A percentile compares a stretch with the other conserved stretches of the same genome.
phyloP scores from a whole-genome alignment of 1,139 yeast genomes.

The Taiozyma sp. region DNA sequence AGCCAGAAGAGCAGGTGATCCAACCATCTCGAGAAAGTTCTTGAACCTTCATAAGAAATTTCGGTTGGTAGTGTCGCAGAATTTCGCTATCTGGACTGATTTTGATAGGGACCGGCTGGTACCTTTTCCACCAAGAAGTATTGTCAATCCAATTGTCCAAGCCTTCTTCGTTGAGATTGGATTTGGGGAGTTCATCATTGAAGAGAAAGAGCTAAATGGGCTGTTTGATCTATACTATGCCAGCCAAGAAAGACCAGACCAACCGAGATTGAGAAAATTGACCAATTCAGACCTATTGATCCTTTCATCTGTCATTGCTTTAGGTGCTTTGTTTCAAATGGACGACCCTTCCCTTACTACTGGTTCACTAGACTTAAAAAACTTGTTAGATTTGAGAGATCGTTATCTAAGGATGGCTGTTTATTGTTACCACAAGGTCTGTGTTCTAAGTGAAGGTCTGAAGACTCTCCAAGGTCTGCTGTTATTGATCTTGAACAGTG shows the following conservation, averaged over 20 bases:
- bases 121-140: slow-evolving; percentile 27
- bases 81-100: slow-evolving; percentile 28
- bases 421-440: slow-evolving; percentile 43
- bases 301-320: slow-evolving; percentile 11
- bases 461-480: slow-evolving; percentile 46
- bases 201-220: slow-evolving; percentile 7
- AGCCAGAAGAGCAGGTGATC: slow-evolving; percentile 29
- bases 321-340: slow-evolving; percentile 10
- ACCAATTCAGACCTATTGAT: slow-evolving; percentile 18
- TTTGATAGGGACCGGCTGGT: slow-evolving; percentile 22
- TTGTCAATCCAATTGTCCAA: slow-evolving; percentile 17
- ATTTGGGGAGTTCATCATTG: slow-evolving; percentile 11
- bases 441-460: slow-evolving; percentile 47
- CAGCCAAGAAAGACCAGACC: neutral
- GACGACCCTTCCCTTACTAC: slow-evolving; percentile 1
- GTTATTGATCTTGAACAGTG: slow-evolving; percentile 41
- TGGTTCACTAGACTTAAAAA: neutral
- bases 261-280: slow-evolving; percentile 5
- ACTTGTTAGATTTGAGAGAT: slow-evolving; percentile 3
- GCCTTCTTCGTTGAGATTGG: slow-evolving; percentile 15
- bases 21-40: slow-evolving; percentile 19
- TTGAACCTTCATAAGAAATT: slow-evolving; percentile 19
- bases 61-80: slow-evolving; percentile 19
- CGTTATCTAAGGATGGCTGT: slow-evolving; percentile 29
- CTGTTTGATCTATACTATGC: slow-evolving; percentile 15